Percentiles rank a stretch among this genome's conserved stretches.
Conservation (phyloP, 352 stramenopile species). For the Halophytophthora polymorphica region DNA sequence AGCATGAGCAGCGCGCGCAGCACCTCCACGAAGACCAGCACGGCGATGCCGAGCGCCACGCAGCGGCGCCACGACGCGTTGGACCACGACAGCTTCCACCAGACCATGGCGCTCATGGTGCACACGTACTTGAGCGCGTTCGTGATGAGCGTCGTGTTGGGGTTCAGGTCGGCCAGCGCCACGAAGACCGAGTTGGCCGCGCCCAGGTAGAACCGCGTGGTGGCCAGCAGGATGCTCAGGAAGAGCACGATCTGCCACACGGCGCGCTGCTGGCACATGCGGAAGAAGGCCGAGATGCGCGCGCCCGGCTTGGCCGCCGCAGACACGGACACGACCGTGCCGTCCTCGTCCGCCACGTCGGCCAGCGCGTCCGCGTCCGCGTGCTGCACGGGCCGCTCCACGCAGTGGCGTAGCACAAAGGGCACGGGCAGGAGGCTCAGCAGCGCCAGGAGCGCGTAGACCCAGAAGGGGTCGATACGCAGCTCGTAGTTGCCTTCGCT, state of each 20-base stretch:
- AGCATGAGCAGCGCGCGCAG: constrained; percentile 60
- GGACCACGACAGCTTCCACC: constrained; percentile 51
- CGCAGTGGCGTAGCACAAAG: constrained; percentile 63
- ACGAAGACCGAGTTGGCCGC: constrained; percentile 38
- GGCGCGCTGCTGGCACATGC: constrained; percentile 70
- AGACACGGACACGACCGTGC: constrained; percentile 21
- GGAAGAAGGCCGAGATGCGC: constrained; percentile 41
- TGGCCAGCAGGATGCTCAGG: constrained; percentile 49
- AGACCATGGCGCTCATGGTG: constrained; percentile 48
- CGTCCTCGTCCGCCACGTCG: constrained; percentile 24
- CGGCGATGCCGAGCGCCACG: constrained; percentile 35
- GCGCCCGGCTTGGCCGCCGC: constrained; percentile 10
- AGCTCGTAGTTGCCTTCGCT: constrained; percentile 44
- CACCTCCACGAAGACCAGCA: constrained; percentile 44
- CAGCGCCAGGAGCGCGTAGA: constrained; percentile 48
- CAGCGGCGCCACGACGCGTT: constrained; percentile 40
- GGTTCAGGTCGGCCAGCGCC: constrained; percentile 29
- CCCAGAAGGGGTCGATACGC: constrained; percentile 46
- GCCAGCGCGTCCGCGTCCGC: constrained; percentile 20
- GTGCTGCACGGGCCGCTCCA: constrained; percentile 41
- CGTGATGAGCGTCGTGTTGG: constrained; percentile 40
- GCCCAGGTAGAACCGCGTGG: constrained; percentile 57
- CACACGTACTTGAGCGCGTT: constrained; percentile 54
- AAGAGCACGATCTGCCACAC: constrained; percentile 80
- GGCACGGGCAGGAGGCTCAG: constrained; percentile 52